Evolutionary conservation across 805 yeast species (phyloP).

Genomic region (Nakazawaea wyomingensis): DNA sequence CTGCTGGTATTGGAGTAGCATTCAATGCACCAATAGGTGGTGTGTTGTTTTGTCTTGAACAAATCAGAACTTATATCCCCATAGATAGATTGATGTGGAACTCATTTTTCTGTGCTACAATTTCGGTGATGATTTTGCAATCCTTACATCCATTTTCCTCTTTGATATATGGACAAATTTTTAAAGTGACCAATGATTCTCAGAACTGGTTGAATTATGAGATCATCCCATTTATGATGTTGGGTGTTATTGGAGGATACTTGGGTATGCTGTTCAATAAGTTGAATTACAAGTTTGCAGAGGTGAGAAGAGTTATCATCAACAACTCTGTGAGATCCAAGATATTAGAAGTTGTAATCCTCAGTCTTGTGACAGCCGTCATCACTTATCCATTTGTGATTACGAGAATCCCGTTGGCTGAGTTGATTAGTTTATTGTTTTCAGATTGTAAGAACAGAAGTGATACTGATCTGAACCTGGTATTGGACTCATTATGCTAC

Average conservation of each 20-base stretch:
- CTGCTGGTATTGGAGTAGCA: conserved; percentile 82
- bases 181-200: conserved; percentile 56
- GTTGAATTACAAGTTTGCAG: conserved; percentile 41
- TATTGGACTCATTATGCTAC: conserved; percentile 16
- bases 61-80: conserved; percentile 56
- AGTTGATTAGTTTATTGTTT: conserved; percentile 56
- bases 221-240: conserved; percentile 60
- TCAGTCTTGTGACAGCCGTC: conserved; percentile 48
- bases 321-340: conserved; percentile 24
- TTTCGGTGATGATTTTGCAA: conserved; percentile 59
- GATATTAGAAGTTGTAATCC: conserved; percentile 40
- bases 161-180: conserved; percentile 36
- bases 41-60: conserved; percentile 71
- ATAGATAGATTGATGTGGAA: conserved; percentile 74
- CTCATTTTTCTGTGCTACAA: conserved; percentile 73
- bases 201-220: conserved; percentile 72
- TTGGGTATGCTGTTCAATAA: conserved; percentile 52
- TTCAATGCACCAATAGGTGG: conserved; percentile 89
- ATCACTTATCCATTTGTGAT: conserved; percentile 52
- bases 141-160: conserved; percentile 44
- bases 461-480: conserved; percentile 9
- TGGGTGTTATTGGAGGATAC: conserved; percentile 69
- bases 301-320: conserved; percentile 23
- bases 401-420: conserved; percentile 49
- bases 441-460: conserved; percentile 48